These are phyloP conservation scores for Phytophthora lateralis DNA, from an alignment of 352 stramenopile genomes.

Conservation along the genomic window DNA sequence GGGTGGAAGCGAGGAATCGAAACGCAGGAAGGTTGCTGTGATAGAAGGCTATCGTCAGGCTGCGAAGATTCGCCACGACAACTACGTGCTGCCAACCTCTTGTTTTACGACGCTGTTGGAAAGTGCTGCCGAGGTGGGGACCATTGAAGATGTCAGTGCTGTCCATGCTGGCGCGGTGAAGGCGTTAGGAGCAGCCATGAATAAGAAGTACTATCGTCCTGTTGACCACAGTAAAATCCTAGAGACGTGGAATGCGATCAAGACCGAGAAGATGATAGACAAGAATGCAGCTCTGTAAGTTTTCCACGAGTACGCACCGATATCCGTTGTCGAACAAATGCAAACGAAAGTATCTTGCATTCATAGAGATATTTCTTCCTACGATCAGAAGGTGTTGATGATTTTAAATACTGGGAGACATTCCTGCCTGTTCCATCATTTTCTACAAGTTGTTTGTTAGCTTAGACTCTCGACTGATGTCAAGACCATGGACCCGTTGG, in stretches of 20 bases:
- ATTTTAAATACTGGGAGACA: constrained; percentile 28
- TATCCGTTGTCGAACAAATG: neutral
- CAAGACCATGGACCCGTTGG: constrained; percentile 23
- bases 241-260: constrained; percentile 28
- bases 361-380: constrained; percentile 19
- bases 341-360: constrained; percentile 6
- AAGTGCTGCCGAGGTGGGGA: constrained; percentile 34
- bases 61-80: constrained; percentile 31
- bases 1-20: constrained; percentile 20
- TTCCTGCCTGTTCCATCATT: neutral
- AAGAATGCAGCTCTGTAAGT: neutral
- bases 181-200: constrained; percentile 22
- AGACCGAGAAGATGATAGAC: constrained; percentile 12
- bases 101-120: constrained; percentile 52
- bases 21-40: constrained; percentile 19
- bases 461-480: constrained; percentile 32
- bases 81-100: constrained; percentile 41
- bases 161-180: constrained; percentile 48
- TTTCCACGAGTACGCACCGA: constrained; percentile 1
- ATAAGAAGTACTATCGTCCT: constrained; percentile 20
- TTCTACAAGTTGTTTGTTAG: constrained; percentile 21
- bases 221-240: constrained; percentile 22
- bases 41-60: constrained; percentile 33
- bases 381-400: constrained; percentile 16
- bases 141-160: constrained; percentile 39